These are phyloP conservation scores for Fragilariopsis cylindrus DNA, from an alignment of 108 stramenopile species.

Conservation along the genomic window DNA sequence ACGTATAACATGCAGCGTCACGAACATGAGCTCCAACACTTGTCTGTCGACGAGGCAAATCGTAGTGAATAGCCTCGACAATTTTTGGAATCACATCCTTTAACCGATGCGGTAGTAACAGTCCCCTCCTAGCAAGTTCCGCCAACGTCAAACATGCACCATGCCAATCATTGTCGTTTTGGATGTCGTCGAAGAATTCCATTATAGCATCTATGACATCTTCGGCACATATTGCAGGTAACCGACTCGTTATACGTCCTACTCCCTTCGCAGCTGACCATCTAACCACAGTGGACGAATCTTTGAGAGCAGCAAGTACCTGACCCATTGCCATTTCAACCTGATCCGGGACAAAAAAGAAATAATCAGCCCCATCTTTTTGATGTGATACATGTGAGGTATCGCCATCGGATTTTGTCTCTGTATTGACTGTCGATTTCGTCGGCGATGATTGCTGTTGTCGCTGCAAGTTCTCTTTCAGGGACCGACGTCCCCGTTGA, in stretches of 20 bases:
- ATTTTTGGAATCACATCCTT: constrained; percentile 85
- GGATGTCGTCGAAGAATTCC: constrained; percentile 65
- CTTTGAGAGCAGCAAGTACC: constrained; percentile 74
- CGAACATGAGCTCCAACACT: constrained; percentile 96
- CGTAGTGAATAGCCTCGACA: constrained; percentile 83
- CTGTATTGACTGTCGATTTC: background rate
- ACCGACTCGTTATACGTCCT: constrained; percentile 92
- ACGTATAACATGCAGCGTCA: constrained; percentile 98
- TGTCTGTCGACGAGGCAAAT: constrained; percentile 84
- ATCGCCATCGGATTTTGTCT: background rate
- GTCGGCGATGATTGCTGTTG: background rate
- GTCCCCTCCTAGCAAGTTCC: constrained; percentile 94
- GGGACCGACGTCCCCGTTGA: constrained; percentile 83
- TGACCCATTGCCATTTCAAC: constrained; percentile 96
- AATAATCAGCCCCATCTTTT: constrained; percentile 13
- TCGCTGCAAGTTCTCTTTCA: constrained; percentile 71
- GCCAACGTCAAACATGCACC: constrained; percentile 96
- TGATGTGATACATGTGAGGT: background rate
- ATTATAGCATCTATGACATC: constrained; percentile 95
- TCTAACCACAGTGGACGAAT: constrained; percentile 92
- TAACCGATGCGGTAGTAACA: constrained; percentile 89
- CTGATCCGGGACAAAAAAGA: constrained; percentile 86
- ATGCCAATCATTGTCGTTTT: constrained; percentile 93
- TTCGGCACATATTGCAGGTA: constrained; percentile 88
- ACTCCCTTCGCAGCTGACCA: constrained; percentile 99